Conservation (phyloP, 2,329 filamentous ascomycete species). For the Penicillium oxalicum region DNA sequence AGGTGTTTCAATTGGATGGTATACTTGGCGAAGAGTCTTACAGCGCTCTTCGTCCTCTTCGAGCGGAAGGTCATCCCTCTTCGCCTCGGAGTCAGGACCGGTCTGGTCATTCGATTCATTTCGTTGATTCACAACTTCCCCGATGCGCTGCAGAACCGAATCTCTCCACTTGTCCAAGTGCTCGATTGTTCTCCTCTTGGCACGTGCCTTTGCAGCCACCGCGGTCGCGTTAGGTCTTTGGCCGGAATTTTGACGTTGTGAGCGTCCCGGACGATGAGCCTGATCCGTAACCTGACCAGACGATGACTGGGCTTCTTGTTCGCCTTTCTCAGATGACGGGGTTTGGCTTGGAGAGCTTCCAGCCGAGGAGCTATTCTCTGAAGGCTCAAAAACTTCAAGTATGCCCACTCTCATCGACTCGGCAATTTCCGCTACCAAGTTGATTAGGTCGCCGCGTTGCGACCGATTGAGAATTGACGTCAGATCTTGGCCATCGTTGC, state of each 20-base stretch:
- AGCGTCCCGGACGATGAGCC: background rate
- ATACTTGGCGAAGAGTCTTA: constrained; percentile 37
- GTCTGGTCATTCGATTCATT: constrained; percentile 36
- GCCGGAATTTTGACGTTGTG: constrained; percentile 6
- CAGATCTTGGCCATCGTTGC: constrained; percentile 34
- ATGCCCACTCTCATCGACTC: constrained; percentile 38
- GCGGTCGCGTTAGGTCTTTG: constrained; percentile 12
- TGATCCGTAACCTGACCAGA: constrained; percentile 5
- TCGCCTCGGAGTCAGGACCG: constrained; percentile 16
- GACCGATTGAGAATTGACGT: constrained; percentile 37
- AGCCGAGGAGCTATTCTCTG: constrained; percentile 4
- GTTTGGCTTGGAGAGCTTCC: constrained; percentile 1
- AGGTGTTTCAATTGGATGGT: constrained; percentile 55
- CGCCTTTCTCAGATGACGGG: constrained; percentile 19
- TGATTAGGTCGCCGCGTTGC: constrained; percentile 39
- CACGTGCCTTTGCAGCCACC: constrained; percentile 41
- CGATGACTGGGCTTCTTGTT: constrained; percentile 11
- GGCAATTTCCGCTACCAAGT: constrained; percentile 36
- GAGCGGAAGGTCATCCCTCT: constrained; percentile 19
- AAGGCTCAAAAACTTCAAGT: constrained; percentile 33
- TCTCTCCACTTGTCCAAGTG: constrained; percentile 79
- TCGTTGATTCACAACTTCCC: constrained; percentile 58
- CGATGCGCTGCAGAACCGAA: constrained; percentile 62
- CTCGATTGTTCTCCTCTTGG: constrained; percentile 54
- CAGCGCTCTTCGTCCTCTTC: constrained; percentile 22